These are phyloP conservation scores for Excoecaria cochinchinensis DNA, from an alignment of 345 rosid genomes.

Conservation along the genomic window DNA sequence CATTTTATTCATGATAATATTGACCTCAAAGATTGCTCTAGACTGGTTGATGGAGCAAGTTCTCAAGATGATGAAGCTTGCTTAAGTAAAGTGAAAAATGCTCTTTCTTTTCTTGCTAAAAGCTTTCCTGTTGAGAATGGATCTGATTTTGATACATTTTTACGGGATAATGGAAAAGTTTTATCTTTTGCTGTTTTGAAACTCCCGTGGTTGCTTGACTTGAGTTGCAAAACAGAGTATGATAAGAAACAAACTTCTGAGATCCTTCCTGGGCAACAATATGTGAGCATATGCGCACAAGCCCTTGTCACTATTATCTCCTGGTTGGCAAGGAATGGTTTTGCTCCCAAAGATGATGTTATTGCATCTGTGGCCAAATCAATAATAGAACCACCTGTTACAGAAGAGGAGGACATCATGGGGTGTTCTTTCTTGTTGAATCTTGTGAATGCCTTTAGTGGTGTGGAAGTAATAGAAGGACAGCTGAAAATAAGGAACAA, in stretches of 20 bases:
- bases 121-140: constrained; percentile 53
- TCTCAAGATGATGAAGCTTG: constrained; percentile 42
- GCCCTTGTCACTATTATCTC: constrained; percentile 64
- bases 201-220: constrained; percentile 89
- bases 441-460: constrained; percentile 82
- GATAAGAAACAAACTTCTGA: constrained; percentile 46
- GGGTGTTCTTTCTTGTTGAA: constrained; percentile 90
- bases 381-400: constrained; percentile 76
- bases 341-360: constrained; percentile 82
- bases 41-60: constrained; percentile 40
- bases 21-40: constrained; percentile 52
- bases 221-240: constrained; percentile 48
- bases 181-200: constrained; percentile 66
- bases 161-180: constrained; percentile 70
- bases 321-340: constrained; percentile 84
- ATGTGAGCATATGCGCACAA: constrained; percentile 58
- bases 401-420: constrained; percentile 76
- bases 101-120: constrained; percentile 60
- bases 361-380: constrained; percentile 77
- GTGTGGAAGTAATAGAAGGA: constrained; percentile 89
- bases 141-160: constrained; percentile 53
- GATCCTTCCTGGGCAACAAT: constrained; percentile 59
- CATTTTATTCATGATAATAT: constrained; percentile 42
- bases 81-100: constrained; percentile 43
- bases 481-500: constrained; percentile 70